These are phyloP conservation scores for Trifolium subterraneum DNA, from an alignment of 306 rosid genomes.

Conservation along the genomic window DNA sequence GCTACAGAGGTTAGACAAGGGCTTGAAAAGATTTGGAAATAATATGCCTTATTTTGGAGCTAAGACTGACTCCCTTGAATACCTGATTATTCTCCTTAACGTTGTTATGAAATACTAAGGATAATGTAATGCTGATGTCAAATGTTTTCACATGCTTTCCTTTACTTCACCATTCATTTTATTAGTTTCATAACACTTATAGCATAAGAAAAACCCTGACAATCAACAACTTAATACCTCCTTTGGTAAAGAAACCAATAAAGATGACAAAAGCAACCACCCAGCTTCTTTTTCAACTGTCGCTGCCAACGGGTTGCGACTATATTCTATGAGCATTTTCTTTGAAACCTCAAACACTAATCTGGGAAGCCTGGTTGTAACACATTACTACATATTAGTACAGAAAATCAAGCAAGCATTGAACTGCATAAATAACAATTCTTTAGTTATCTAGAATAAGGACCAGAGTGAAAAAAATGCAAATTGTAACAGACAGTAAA, in stretches of 20 bases:
- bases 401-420: constrained; percentile 35
- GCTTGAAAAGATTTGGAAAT: constrained; percentile 19
- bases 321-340: constrained; percentile 79
- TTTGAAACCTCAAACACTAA: constrained; percentile 85
- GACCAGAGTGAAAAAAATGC: constrained; percentile 19
- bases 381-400: constrained; percentile 19
- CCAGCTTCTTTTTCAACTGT: constrained; percentile 92
- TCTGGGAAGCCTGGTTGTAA: constrained; percentile 72
- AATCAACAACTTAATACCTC: constrained; percentile 60
- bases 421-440: constrained; percentile 18
- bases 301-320: constrained; percentile 76
- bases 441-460: constrained; percentile 15
- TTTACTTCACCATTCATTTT: constrained; percentile 19
- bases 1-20: constrained; percentile 31
- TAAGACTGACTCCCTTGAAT: constrained; percentile 20
- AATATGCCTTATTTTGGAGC: constrained; percentile 9
- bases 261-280: constrained; percentile 92
- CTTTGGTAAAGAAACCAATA: constrained; percentile 85
- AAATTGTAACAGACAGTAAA: constrained; percentile 16
- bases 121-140: constrained; percentile 17
- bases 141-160: constrained; percentile 21
- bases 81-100: constrained; percentile 16
- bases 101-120: background rate
- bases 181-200: constrained; percentile 9
- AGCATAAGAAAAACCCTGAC: constrained; percentile 17